phyloP scores from a whole-genome alignment of 148 eudicot genomes.

The Silene conica region DNA sequence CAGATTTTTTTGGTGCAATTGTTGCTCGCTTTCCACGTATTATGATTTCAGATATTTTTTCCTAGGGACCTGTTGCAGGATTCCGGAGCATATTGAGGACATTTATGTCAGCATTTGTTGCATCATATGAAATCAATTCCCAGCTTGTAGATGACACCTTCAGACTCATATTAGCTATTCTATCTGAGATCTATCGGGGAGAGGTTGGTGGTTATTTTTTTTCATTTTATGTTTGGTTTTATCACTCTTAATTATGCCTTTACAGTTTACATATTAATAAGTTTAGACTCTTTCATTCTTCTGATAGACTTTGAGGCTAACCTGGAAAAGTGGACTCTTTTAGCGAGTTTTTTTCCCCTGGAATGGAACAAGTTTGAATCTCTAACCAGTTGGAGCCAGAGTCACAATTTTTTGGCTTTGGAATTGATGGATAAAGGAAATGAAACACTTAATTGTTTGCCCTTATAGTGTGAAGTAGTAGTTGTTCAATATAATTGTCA shows the following conservation, averaged over 20 bases:
- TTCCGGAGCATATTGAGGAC: slow-evolving; percentile 84
- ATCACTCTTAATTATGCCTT: slow-evolving; percentile 10
- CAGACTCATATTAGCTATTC: slow-evolving; percentile 58
- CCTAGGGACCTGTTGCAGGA: slow-evolving; percentile 81
- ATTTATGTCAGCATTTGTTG: slow-evolving; percentile 84
- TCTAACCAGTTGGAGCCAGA: neutral
- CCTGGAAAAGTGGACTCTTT: neutral
- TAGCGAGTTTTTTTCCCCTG: neutral
- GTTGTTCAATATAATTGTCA: neutral
- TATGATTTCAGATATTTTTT: slow-evolving; percentile 9
- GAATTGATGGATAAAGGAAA: neutral
- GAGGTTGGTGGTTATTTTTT: slow-evolving; percentile 57
- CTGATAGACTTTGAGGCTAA: neutral
- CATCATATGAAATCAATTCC: slow-evolving; percentile 88
- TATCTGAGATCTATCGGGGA: slow-evolving; percentile 75
- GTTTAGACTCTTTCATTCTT: neutral
- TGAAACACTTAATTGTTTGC: neutral
- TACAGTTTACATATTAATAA: neutral
- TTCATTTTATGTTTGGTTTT: slow-evolving; percentile 7
- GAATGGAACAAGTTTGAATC: neutral
- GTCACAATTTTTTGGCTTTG: slow-evolving; percentile 1
- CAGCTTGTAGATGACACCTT: slow-evolving; percentile 82
- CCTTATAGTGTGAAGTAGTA: slow-evolving; percentile 2
- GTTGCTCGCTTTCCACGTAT: neutral
- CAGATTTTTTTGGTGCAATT: neutral